Evolutionary conservation across 108 stramenopile genomes (phyloP).

Genomic region (Cyclotella cryptica): DNA sequence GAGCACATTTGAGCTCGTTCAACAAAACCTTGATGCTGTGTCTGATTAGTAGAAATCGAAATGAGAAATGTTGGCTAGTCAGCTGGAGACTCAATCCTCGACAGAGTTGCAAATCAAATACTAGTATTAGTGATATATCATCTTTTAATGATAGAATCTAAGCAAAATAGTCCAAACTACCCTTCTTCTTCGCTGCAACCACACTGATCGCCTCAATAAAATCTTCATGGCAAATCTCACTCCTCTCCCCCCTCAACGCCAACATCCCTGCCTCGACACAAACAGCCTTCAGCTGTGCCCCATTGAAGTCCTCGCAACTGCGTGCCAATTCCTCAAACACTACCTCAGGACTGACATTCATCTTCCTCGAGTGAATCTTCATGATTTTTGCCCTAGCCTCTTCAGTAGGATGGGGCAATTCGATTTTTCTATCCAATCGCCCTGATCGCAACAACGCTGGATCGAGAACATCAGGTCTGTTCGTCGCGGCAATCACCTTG

Average conservation of each 20-base stretch:
- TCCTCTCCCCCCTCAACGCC: conserved; percentile 86
- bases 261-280: conserved; percentile 99
- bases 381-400: conserved; percentile 94
- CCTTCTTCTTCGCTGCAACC: conserved; percentile 99
- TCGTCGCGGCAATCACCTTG: conserved; percentile 99
- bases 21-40: conserved; percentile 20
- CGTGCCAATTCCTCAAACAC: conserved; percentile 97
- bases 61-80: no score
- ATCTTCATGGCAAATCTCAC: conserved; percentile 92
- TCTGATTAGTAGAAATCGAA: neutral
- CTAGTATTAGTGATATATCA: neutral
- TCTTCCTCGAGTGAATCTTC: conserved; percentile 94
- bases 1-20: conserved; percentile 26
- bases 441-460: conserved; percentile 97
- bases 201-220: conserved; percentile 98
- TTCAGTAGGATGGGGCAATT: conserved; percentile 97
- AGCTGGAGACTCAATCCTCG: no score
- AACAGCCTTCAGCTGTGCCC: conserved; percentile 98
- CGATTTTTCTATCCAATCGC: conserved; percentile 98
- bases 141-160: conserved; percentile 36
- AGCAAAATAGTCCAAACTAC: conserved; percentile 96
- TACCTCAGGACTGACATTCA: conserved; percentile 90
- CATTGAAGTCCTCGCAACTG: conserved; percentile 98
- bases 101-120: no score
- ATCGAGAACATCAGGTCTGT: conserved; percentile 98